Percentiles rank a stretch among this genome's conserved stretches.
phyloP scores from a whole-genome alignment of 2,329 filamentous ascomycete species.

The Sclerotinia glacialis region DNA sequence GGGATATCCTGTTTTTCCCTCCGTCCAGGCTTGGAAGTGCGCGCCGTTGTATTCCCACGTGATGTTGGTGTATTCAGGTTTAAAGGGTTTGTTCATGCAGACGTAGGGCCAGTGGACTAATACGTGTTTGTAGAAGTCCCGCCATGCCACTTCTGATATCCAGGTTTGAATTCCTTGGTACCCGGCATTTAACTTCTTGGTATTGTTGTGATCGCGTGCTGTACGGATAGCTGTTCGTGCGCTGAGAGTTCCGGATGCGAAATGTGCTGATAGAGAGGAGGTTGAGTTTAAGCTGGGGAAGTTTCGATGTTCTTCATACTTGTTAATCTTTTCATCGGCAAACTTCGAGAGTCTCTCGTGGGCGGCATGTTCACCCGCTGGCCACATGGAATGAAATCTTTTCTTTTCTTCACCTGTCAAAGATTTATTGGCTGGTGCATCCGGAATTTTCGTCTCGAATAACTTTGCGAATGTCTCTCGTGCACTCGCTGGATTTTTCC shows the following conservation, averaged over 20 bases:
- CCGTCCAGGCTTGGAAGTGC: conserved; percentile 70
- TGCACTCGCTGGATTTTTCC: conserved; percentile 49
- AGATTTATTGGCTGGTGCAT: conserved; percentile 60
- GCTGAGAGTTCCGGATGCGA: conserved; percentile 66
- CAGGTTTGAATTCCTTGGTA: conserved; percentile 65
- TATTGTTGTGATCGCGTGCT: conserved; percentile 61
- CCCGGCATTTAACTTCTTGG: conserved; percentile 64
- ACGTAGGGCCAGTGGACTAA: conserved; percentile 82
- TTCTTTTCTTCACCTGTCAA: conserved; percentile 58
- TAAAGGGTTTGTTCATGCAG: conserved; percentile 76
- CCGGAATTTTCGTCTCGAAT: conserved; percentile 61
- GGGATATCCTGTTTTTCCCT: conserved; percentile 74
- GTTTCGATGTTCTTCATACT: conserved; percentile 65
- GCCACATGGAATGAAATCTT: conserved; percentile 61
- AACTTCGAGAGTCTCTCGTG: conserved; percentile 62
- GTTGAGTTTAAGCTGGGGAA: conserved; percentile 62
- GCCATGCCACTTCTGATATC: conserved; percentile 83
- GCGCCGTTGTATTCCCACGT: conserved; percentile 73
- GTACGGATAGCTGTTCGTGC: conserved; percentile 63
- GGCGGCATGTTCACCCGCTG: conserved; percentile 73
- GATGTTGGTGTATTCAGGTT: conserved; percentile 80
- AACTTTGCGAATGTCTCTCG: conserved; percentile 50
- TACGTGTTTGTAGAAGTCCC: conserved; percentile 86
- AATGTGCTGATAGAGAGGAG: conserved; percentile 68
- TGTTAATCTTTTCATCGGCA: conserved; percentile 58